phyloP scores from a whole-genome alignment of 2,329 filamentous ascomycete genomes.

The Ceratocystis huliohia region DNA sequence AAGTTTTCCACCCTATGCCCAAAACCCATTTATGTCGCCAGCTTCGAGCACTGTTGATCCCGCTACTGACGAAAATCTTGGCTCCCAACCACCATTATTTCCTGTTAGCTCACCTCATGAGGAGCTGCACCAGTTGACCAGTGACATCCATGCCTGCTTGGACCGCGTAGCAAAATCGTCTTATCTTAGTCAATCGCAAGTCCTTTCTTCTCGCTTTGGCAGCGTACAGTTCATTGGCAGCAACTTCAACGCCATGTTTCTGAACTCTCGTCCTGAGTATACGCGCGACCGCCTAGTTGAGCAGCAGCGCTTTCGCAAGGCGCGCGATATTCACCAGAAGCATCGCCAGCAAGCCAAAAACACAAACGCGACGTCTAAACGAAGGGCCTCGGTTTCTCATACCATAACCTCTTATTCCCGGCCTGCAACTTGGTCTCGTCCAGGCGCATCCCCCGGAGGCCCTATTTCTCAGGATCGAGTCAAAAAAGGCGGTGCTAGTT shows the following conservation, averaged over 20 bases:
- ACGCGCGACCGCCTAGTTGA: conserved; percentile 9
- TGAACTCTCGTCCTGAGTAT: conserved; percentile 8
- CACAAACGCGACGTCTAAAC: not conserved
- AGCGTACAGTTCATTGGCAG: conserved; percentile 13
- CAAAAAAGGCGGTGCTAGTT: conserved; percentile 7
- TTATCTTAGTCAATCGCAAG: conserved; percentile 9
- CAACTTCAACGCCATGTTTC: conserved; percentile 15
- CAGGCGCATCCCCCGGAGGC: not conserved
- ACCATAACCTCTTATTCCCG: not conserved
- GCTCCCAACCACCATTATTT: conserved; percentile 7
- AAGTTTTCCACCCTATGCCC: not conserved
- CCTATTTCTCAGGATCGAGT: conserved; percentile 4
- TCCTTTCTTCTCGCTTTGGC: not conserved
- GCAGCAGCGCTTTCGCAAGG: conserved; percentile 9
- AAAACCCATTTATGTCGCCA: conserved; percentile 15
- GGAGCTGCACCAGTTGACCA: not conserved
- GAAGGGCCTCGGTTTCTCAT: not conserved
- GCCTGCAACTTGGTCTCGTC: not conserved
- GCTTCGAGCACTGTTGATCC: conserved; percentile 17
- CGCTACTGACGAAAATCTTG: conserved; percentile 7
- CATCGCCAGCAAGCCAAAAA: not conserved
- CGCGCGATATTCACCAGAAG: conserved; percentile 7
- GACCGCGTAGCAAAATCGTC: conserved; percentile 9
- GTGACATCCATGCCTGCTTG: conserved; percentile 15
- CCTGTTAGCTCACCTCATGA: not conserved